These are phyloP conservation scores for Aureobasidium namibiae DNA, from an alignment of 2,329 filamentous ascomycete genomes.

Conservation along the genomic window DNA sequence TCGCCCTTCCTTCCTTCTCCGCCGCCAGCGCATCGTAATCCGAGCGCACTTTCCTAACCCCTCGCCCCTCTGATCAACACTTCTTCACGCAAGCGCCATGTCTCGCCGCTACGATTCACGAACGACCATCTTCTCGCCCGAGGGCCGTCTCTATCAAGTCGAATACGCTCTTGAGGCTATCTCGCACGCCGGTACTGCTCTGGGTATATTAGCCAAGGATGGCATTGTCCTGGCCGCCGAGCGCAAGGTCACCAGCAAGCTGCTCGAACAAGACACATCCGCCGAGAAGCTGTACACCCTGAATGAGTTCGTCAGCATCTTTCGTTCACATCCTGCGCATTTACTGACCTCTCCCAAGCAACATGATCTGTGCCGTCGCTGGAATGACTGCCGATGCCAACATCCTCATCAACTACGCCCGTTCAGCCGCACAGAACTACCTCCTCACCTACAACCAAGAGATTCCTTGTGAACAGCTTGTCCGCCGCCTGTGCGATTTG, in stretches of 20 bases:
- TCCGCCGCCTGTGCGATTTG: conserved; percentile 89
- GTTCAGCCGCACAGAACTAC: conserved; percentile 92
- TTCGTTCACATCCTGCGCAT: background rate
- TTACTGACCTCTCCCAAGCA: conserved; percentile 49
- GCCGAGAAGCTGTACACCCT: conserved; percentile 99
- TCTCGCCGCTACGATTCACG: conserved; percentile 12
- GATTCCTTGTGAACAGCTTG: conserved; percentile 97
- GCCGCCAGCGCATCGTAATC: background rate
- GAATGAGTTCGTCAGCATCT: conserved; percentile 65
- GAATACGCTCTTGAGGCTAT: conserved; percentile 99
- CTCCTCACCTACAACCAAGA: conserved; percentile 99
- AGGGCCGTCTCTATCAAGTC: conserved; percentile 96
- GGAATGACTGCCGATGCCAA: conserved; percentile 99
- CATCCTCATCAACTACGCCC: conserved; percentile 99
- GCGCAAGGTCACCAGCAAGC: conserved; percentile 98
- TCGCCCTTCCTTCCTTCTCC: background rate
- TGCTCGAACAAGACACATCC: conserved; percentile 97
- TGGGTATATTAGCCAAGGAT: conserved; percentile 95
- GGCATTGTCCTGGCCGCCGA: conserved; percentile 97
- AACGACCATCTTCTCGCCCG: conserved; percentile 98
- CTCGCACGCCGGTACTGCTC: conserved; percentile 92
- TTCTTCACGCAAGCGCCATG: background rate
- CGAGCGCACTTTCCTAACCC: background rate
- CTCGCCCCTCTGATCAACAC: background rate
- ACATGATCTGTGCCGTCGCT: conserved; percentile 99